phyloP scores from a whole-genome alignment of 129 eudicot species.

The Flaveria sonorensis region DNA sequence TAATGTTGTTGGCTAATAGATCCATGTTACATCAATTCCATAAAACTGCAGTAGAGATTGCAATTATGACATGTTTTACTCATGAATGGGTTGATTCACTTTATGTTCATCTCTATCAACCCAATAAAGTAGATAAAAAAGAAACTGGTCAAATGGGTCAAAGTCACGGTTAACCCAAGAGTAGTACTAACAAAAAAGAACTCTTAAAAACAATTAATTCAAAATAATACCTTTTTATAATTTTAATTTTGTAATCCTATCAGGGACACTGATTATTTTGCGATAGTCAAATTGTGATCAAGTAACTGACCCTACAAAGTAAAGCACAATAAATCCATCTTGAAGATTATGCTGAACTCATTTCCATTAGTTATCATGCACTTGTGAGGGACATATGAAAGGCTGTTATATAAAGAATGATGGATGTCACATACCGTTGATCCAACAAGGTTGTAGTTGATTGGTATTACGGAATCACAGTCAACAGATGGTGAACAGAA shows the following conservation, averaged over 20 bases:
- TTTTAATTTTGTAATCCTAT: neutral
- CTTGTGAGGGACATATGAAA: conserved; percentile 8
- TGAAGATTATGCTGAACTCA: neutral
- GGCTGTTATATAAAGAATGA: conserved; percentile 1
- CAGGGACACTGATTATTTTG: neutral
- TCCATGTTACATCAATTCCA: too few relatives aligned
- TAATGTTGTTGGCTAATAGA: too few relatives aligned
- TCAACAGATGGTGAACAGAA: conserved; percentile 60
- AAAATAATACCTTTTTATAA: neutral
- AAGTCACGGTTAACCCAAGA: neutral
- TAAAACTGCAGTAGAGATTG: neutral
- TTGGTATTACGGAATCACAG: conserved; percentile 52
- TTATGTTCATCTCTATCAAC: neutral
- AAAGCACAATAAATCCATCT: neutral
- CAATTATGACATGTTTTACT: neutral
- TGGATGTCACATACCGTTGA: conserved; percentile 58
- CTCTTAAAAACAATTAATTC: neutral
- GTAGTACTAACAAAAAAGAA: neutral
- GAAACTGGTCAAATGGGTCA: neutral
- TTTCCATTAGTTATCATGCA: neutral
- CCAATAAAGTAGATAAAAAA: neutral
- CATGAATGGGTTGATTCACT: neutral
- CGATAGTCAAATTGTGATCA: neutral
- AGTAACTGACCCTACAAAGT: neutral
- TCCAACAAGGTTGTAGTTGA: conserved; percentile 72